Conservation (phyloP, 1,284 basidiomycete species). For the Waitea zeae region DNA sequence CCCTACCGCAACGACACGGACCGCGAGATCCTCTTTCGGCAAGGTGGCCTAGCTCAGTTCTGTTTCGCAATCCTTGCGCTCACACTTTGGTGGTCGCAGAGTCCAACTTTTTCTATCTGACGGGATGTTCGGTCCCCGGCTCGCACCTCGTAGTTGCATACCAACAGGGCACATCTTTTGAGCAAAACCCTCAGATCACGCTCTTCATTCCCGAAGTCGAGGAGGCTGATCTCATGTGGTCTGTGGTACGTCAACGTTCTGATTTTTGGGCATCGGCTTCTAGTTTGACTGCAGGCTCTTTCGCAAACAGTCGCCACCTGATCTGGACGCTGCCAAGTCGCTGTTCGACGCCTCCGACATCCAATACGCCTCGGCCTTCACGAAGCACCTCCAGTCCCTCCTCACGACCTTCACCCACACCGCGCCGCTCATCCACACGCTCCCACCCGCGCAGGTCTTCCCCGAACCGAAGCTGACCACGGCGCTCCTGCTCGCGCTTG, state of each 20-base stretch:
- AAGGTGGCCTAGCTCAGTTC: constrained; percentile 13
- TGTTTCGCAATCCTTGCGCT: too few species aligned
- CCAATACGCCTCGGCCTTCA: constrained; percentile 29
- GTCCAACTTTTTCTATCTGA: constrained; percentile 79
- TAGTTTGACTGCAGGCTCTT: too few species aligned
- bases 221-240: constrained; percentile 69
- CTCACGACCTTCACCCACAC: constrained; percentile 39
- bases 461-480: constrained; percentile 26
- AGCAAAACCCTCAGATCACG: constrained; percentile 27
- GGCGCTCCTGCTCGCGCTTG: constrained; percentile 16
- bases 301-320: too few species aligned
- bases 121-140: constrained; percentile 59
- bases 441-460: constrained; percentile 41
- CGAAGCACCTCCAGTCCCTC: constrained; percentile 29
- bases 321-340: constrained; percentile 33
- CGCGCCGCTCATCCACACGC: constrained; percentile 41
- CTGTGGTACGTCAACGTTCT: too few species aligned
- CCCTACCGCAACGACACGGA: constrained; percentile 77
- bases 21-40: constrained; percentile 62
- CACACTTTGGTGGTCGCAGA: constrained; percentile 21
- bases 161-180: constrained; percentile 29
- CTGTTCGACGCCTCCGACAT: constrained; percentile 43
- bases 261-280: too few species aligned
- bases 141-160: constrained; percentile 53
- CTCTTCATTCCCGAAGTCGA: constrained; percentile 58